phyloP scores from a whole-genome alignment of 129 eudicot genomes.

The Chrysanthemum makinoi region DNA sequence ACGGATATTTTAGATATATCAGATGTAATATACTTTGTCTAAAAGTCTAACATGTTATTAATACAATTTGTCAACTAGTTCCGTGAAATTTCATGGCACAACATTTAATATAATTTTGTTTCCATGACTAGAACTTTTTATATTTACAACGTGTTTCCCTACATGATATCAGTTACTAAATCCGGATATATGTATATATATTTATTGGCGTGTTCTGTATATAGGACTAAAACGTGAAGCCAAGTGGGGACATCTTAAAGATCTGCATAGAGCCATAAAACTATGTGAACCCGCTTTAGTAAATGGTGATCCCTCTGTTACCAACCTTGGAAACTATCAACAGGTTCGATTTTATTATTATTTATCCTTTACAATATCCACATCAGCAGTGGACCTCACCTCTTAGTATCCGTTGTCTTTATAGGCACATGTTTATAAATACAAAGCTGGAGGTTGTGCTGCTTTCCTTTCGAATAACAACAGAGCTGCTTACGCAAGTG shows the following conservation, averaged over 20 bases:
- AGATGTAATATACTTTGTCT: neutral
- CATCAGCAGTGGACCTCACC: conserved; percentile 2
- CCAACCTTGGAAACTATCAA: conserved; percentile 67
- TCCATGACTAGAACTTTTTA: neutral
- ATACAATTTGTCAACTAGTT: neutral
- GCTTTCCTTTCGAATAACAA: conserved; percentile 83
- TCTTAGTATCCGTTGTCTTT: conserved; percentile 10
- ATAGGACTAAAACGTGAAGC: conserved; percentile 53
- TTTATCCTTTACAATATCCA: neutral
- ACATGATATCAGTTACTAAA: conserved; percentile 16
- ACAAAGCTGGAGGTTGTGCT: conserved; percentile 75
- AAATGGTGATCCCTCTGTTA: conserved; percentile 59
- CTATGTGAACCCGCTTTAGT: conserved; percentile 75
- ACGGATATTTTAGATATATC: no score
- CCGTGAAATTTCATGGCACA: neutral
- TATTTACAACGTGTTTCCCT: conserved; percentile 3
- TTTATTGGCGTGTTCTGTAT: conserved; percentile 6
- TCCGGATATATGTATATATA: conserved; percentile 11
- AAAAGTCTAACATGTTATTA: conserved; percentile 6
- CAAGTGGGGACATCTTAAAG: conserved; percentile 72
- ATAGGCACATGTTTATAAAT: conserved; percentile 73
- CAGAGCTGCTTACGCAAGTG: conserved; percentile 44
- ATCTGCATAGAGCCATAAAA: conserved; percentile 86
- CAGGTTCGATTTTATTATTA: conserved; percentile 43
- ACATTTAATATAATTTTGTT: neutral